Percentiles rank a stretch among this genome's conserved stretches.
phyloP scores from a whole-genome alignment of 2,329 filamentous ascomycete species.

The Colletotrichum kahawae region DNA sequence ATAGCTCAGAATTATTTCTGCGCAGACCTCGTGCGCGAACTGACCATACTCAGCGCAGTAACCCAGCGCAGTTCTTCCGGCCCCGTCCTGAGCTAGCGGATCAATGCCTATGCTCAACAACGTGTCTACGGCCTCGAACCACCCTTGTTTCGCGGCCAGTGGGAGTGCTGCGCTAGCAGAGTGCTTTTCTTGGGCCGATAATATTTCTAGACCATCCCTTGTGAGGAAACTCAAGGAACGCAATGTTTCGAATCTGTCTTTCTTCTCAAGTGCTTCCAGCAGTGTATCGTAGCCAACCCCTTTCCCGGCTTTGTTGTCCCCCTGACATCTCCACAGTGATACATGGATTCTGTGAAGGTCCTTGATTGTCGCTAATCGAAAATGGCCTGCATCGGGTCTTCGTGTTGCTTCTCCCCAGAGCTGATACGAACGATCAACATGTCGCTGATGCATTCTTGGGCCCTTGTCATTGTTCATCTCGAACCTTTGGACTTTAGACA shows the following conservation, averaged over 20 bases:
- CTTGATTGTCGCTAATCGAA: too few species aligned
- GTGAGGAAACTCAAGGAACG: background rate
- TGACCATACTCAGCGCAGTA: background rate
- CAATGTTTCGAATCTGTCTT: background rate
- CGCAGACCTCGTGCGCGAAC: background rate
- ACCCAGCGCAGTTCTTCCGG: background rate
- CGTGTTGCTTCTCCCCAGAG: too few species aligned
- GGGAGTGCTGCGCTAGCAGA: background rate
- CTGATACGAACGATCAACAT: fast-evolving
- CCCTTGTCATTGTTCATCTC: too few species aligned
- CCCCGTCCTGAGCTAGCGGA: background rate
- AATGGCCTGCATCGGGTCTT: too few species aligned
- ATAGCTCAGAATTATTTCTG: background rate
- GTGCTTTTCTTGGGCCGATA: fast-evolving
- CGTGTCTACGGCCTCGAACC: background rate
- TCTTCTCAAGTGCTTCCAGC: too few species aligned
- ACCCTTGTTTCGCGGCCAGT: background rate
- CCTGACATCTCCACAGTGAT: too few species aligned
- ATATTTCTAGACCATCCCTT: fast-evolving
- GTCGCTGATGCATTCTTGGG: too few species aligned
- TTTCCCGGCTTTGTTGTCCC: too few species aligned
- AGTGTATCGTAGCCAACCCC: fast-evolving
- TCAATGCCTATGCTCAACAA: background rate
- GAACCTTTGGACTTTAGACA: too few species aligned
- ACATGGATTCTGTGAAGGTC: too few species aligned